Evolutionary conservation across 2,329 filamentous ascomycete species (phyloP), one percentile per base, ranked within the genome.

Genomic region (Mollisiaceae sp.): DNA sequence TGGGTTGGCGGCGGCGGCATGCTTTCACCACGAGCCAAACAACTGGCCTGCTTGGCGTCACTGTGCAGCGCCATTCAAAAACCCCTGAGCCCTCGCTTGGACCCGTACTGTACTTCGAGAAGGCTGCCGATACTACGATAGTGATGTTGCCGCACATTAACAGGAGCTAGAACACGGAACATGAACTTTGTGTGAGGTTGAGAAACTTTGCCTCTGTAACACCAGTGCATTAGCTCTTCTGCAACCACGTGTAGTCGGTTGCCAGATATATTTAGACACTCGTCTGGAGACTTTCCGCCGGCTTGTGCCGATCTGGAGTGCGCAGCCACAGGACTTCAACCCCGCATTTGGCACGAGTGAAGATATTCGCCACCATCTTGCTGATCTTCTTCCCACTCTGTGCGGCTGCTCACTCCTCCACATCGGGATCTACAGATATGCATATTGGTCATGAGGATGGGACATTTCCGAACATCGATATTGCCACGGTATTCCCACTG

Each of bases 1-100:
- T 47, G 20, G 45, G 60, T 59, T 62, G 64, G 60, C 45, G 35
- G 43, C 54, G 27, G 27, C 27, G 32, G n/a, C 27, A 24, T 36
- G 35, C 15, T 20, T 4, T 47, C 35, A 27, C 52, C n/a, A 12
- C 8, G 8, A 45, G 43, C 55, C 39, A 39, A 57, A 57, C 18
- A 56, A 20, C 18, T 32, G 24, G 18, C 35, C 20, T n/a, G 20
- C 60, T 50, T 47, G 62, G 57, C 62, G 58, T 64, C 58, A 57
- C 45, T 56, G 27, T 64, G 58, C 62, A 64, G 45, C 56, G 22
- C 22, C 5, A 15, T 43, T 15, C 15, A 43, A 59, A 15, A 61
- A 32, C 59, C 59, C 59, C 59, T 61, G 59, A 61, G 14, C 12
- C 27, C 27, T 61, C 32, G 59, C 50, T 61, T 35, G 45, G 45